A percentile compares a stretch with the other conserved stretches of the same genome.
Conservation (phyloP, 1,139 yeast species). For the Pichiaceae sp. region DNA sequence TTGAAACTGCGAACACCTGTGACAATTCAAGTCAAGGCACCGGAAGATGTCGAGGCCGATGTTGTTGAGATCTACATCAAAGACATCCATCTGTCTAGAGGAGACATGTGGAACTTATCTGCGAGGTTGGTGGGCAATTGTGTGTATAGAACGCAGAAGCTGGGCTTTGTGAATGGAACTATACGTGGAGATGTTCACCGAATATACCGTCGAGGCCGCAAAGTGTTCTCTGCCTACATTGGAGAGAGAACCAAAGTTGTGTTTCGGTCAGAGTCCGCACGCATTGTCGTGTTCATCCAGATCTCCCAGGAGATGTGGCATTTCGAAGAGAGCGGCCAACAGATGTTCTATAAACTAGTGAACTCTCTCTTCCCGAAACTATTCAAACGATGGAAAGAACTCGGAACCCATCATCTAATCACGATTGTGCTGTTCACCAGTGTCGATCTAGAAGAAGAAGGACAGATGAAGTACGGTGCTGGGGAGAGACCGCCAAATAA, state of each 20-base stretch:
- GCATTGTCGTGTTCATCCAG: slow-evolving; percentile 75
- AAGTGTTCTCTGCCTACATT: slow-evolving; percentile 54
- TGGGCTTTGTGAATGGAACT: slow-evolving; percentile 50
- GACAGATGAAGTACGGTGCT: slow-evolving; percentile 46
- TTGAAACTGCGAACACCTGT: slow-evolving; percentile 60
- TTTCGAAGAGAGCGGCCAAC: slow-evolving; percentile 93
- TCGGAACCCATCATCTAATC: slow-evolving; percentile 83
- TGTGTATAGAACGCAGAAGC: slow-evolving; percentile 56
- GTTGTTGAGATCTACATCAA: slow-evolving; percentile 74
- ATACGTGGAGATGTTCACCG: slow-evolving; percentile 59
- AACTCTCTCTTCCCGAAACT: slow-evolving; percentile 86
- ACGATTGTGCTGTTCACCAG: slow-evolving; percentile 85
- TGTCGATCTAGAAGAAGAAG: slow-evolving; percentile 56
- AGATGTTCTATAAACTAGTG: slow-evolving; percentile 84
- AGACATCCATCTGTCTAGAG: slow-evolving; percentile 77
- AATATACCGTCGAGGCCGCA: slow-evolving; percentile 64
- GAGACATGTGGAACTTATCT: slow-evolving; percentile 89
- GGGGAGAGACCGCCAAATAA: slow-evolving; percentile 69
- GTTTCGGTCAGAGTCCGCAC: slow-evolving; percentile 86
- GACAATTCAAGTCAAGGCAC: slow-evolving; percentile 42
- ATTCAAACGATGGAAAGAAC: slow-evolving; percentile 79
- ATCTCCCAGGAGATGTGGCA: slow-evolving; percentile 97
- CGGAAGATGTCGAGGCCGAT: slow-evolving; percentile 59
- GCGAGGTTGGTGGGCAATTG: slow-evolving; percentile 55
- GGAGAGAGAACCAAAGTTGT: slow-evolving; percentile 72